phyloP scores from a whole-genome alignment of 305 asterid species.

The Fraxinus nigra region DNA sequence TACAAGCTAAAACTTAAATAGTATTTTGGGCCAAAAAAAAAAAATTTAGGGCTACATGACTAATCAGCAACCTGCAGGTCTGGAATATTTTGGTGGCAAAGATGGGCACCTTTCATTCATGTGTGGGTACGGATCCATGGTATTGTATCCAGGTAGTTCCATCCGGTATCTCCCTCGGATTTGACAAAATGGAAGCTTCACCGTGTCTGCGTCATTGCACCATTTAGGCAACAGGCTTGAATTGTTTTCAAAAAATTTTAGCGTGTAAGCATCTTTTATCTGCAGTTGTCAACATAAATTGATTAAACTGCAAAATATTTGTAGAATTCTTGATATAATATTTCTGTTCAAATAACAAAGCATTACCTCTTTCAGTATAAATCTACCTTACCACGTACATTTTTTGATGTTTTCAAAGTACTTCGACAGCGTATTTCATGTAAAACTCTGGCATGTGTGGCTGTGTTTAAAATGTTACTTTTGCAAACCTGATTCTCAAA shows the following conservation, averaged over 20 bases:
- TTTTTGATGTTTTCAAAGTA: neutral
- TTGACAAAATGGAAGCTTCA: constrained; percentile 69
- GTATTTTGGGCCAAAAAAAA: neutral
- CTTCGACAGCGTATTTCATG: neutral
- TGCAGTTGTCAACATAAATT: constrained; percentile 26
- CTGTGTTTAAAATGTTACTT: neutral
- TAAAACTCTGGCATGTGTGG: neutral
- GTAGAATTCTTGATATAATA: neutral
- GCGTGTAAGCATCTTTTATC: constrained; percentile 48
- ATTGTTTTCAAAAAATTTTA: constrained; percentile 42
- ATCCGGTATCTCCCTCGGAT: constrained; percentile 76
- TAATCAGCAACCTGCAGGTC: constrained; percentile 64
- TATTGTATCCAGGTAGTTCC: constrained; percentile 85
- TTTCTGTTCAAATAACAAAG: neutral
- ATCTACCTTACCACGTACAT: neutral
- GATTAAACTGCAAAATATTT: neutral
- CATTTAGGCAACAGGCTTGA: constrained; percentile 45
- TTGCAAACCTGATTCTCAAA: neutral
- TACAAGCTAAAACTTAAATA: constrained; percentile 16
- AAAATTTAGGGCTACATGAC: neutral
- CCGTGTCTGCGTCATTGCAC: constrained; percentile 50
- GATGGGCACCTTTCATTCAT: constrained; percentile 95
- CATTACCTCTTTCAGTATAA: neutral
- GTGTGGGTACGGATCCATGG: constrained; percentile 65
- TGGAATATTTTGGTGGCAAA: constrained; percentile 62